A percentile compares a stretch with the other conserved stretches of the same genome.
These are phyloP conservation scores for Trifolium subterraneum DNA, from an alignment of 306 rosid genomes.

Conservation along the genomic window DNA sequence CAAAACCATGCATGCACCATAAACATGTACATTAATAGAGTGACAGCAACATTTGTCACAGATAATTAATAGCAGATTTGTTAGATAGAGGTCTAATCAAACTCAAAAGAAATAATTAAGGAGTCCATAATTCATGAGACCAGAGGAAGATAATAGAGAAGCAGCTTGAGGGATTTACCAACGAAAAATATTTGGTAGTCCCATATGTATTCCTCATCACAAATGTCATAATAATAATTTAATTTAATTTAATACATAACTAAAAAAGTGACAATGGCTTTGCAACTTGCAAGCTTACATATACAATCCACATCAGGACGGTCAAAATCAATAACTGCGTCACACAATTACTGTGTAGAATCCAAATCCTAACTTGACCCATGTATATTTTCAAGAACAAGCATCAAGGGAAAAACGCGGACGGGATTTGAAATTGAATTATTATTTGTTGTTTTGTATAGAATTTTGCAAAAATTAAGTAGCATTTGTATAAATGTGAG, in stretches of 20 bases:
- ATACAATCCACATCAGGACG: neutral
- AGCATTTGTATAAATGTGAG: constrained; percentile 12
- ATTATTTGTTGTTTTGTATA: neutral
- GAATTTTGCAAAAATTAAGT: constrained; percentile 36
- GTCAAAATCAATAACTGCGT: constrained; percentile 1
- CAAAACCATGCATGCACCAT: constrained; percentile 8
- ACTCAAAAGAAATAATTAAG: constrained; percentile 25
- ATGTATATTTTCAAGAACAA: constrained; percentile 30
- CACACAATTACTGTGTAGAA: neutral
- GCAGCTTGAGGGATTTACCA: neutral
- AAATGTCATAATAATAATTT: constrained; percentile 24
- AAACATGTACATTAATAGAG: constrained; percentile 6
- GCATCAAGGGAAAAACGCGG: constrained; percentile 4
- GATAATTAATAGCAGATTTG: constrained; percentile 28
- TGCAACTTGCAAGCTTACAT: constrained; percentile 25
- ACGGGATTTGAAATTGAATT: neutral
- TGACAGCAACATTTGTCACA: neutral
- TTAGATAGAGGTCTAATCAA: constrained; percentile 9
- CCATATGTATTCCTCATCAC: constrained; percentile 30
- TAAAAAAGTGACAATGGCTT: constrained; percentile 4
- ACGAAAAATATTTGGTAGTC: neutral
- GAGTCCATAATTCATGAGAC: no score
- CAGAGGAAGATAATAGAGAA: constrained; percentile 16
- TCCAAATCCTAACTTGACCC: neutral
- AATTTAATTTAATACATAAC: constrained; percentile 16